Evolutionary conservation across 1,284 basidiomycete species (phyloP).

Genomic region (Mycena citricolor): DNA sequence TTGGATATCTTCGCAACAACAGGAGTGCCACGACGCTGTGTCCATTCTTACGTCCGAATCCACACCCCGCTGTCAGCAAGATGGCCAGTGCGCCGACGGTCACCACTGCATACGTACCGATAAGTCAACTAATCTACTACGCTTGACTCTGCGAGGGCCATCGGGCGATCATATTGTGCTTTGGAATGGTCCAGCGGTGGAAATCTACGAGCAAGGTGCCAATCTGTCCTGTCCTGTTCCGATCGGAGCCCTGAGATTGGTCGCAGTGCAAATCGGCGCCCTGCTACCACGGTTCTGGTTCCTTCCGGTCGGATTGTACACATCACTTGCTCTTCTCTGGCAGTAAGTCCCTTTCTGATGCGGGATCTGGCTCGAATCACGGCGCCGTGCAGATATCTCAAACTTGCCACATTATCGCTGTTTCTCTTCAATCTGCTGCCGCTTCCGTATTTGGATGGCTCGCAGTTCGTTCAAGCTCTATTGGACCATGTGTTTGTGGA

Average conservation of each 20-base stretch:
- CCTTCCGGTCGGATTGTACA: conserved; percentile 47
- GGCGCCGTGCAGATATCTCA: conserved; percentile 55
- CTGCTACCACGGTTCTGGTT: conserved; percentile 46
- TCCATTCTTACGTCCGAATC: conserved; percentile 41
- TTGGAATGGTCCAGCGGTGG: conserved; percentile 68
- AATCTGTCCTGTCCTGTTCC: conserved; percentile 1
- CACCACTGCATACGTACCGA: conserved; percentile 49
- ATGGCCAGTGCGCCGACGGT: conserved; percentile 35
- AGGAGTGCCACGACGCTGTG: conserved; percentile 56
- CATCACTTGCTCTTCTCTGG: conserved; percentile 39
- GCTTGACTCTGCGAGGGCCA: conserved; percentile 38
- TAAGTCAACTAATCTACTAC: conserved; percentile 45
- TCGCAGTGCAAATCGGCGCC: conserved; percentile 53
- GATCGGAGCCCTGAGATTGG: background rate
- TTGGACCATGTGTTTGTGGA: conserved; percentile 33
- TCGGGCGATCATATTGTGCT: conserved; percentile 43
- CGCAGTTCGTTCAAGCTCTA: conserved; percentile 44
- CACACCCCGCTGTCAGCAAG: conserved; percentile 29
- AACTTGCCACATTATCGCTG: conserved; percentile 61
- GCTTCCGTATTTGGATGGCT: conserved; percentile 61
- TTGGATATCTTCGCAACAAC: conserved; percentile 26
- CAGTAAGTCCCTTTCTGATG: conserved; percentile 38
- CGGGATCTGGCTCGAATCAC: background rate
- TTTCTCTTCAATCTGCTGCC: conserved; percentile 75
- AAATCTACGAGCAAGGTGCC: conserved; percentile 71